A percentile compares a stretch with the other conserved stretches of the same genome.
Conservation (phyloP, 164 flowering plant genomes). For the Magnolia officinalis region DNA sequence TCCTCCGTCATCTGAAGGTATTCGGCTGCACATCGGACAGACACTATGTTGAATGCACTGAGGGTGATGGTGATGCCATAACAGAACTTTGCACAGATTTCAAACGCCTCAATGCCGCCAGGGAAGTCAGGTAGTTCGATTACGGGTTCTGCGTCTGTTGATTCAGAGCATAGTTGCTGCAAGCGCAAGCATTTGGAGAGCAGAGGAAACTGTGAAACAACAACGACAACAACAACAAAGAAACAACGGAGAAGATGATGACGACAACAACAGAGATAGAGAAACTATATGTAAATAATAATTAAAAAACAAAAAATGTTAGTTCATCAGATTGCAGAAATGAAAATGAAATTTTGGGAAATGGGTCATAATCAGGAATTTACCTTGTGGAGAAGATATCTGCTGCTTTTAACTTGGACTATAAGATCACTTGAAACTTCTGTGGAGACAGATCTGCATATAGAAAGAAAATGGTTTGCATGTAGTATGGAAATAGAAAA, state of each 20-base stretch:
- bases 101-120: slow-evolving; percentile 87
- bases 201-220: slow-evolving; percentile 69
- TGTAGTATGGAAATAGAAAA: not conserved
- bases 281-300: not conserved
- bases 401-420: slow-evolving; percentile 68
- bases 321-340: not conserved
- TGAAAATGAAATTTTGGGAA: not conserved
- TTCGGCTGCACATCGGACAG: slow-evolving; percentile 84
- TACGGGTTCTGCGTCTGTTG: slow-evolving; percentile 47
- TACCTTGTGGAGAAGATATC: slow-evolving; percentile 96
- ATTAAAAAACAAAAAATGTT: too few species aligned
- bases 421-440: slow-evolving; percentile 91
- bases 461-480: not conserved
- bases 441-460: slow-evolving; percentile 69
- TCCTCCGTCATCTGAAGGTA: slow-evolving; percentile 94
- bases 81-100: slow-evolving; percentile 90
- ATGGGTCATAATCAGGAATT: not conserved
- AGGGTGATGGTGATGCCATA: slow-evolving; percentile 94
- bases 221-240: not conserved
- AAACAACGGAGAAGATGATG: too few species aligned
- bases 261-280: not conserved
- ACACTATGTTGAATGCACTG: slow-evolving; percentile 75
- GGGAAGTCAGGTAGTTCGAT: slow-evolving; percentile 83
- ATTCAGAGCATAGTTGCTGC: slow-evolving; percentile 61
- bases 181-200: slow-evolving; percentile 75